Conservation (phyloP, 495 filamentous ascomycete species). For the Neurospora sp. region DNA sequence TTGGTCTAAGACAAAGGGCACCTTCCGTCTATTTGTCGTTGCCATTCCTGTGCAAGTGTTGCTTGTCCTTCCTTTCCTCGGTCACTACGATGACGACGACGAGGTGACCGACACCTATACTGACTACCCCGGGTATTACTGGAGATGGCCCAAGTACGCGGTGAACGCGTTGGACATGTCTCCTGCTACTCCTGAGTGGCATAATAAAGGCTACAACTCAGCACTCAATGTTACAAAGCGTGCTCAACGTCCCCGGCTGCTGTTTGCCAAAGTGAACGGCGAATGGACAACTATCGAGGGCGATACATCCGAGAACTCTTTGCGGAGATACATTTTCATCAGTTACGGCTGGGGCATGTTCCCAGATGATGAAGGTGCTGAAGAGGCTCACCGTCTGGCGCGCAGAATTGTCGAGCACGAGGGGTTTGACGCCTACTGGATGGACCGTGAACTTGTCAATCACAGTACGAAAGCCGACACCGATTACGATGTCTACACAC, state of each 20-base stretch:
- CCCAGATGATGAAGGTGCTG: not conserved
- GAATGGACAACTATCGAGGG: not conserved
- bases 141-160: not conserved
- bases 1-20: not conserved
- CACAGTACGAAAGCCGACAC: not conserved
- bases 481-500: constrained; percentile 8
- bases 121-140: not conserved
- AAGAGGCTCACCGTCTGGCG: not conserved
- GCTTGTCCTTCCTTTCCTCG: not conserved
- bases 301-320: not conserved
- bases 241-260: not conserved
- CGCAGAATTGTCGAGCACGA: not conserved
- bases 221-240: not conserved
- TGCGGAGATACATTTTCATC: not conserved
- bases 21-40: not conserved
- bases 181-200: not conserved
- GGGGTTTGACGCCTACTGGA: not conserved
- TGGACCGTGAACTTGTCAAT: not conserved
- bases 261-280: not conserved
- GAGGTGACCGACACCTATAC: not conserved
- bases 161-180: not conserved
- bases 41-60: not conserved
- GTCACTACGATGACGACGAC: not conserved
- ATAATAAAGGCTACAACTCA: not conserved
- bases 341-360: not conserved